phyloP scores from a whole-genome alignment of 495 filamentous ascomycete species.

The Rostrohypoxylon terebratum region DNA sequence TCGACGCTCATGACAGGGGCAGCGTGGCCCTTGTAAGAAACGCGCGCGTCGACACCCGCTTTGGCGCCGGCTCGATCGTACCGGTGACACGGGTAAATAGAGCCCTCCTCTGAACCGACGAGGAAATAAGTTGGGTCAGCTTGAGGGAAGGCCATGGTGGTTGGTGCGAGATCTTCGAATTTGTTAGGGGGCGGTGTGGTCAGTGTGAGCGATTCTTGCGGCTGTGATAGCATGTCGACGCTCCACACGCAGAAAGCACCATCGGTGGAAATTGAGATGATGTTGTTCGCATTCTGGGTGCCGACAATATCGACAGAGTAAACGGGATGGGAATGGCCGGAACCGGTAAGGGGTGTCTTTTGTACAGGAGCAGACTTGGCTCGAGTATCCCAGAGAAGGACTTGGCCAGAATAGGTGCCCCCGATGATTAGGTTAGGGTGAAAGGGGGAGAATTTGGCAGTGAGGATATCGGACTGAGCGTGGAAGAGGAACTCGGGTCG shows the following conservation, averaged over 20 bases:
- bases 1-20: conserved; percentile 96
- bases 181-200: conserved; percentile 87
- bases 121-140: conserved; percentile 98
- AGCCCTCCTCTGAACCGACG: conserved; percentile 94
- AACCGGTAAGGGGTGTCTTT: conserved; percentile 93
- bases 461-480: conserved; percentile 93
- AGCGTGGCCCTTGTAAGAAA: conserved; percentile 86
- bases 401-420: conserved; percentile 94
- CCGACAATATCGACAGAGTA: conserved; percentile 96
- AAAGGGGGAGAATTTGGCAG: conserved; percentile 96
- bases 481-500: conserved; percentile 97
- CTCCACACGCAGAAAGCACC: conserved; percentile 97
- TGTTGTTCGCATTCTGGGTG: conserved; percentile 98
- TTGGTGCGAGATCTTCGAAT: conserved; percentile 94
- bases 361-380: conserved; percentile 88
- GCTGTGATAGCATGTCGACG: conserved; percentile 95
- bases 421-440: conserved; percentile 96
- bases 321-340: conserved; percentile 94
- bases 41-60: conserved; percentile 87
- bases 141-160: conserved; percentile 95
- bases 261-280: conserved; percentile 94
- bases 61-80: conserved; percentile 98
- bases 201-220: conserved; percentile 91
- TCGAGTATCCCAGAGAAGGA: conserved; percentile 97
- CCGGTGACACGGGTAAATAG: conserved; percentile 94